A percentile compares a stretch with the other conserved stretches of the same genome.
Evolutionary conservation across 2,329 filamentous ascomycete genomes (phyloP).

Genomic region (Xylaria sp.): DNA sequence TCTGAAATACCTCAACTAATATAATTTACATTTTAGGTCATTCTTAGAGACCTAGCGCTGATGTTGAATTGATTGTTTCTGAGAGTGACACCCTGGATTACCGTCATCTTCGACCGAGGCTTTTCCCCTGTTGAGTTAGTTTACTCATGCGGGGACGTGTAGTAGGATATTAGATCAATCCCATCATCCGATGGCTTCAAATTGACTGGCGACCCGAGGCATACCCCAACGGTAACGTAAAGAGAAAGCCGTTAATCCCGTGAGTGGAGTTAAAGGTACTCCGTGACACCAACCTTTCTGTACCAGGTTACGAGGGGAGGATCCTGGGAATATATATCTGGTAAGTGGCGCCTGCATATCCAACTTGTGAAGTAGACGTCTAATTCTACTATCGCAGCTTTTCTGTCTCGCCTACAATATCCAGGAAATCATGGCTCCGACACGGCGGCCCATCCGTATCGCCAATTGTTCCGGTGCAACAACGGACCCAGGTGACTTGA

Average conservation of each 20-base stretch:
- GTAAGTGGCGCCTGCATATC: not conserved
- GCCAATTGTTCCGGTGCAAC: not conserved
- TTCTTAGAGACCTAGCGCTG: not conserved
- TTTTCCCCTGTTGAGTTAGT: not conserved
- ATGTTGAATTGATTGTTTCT: not conserved
- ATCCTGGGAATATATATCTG: not conserved
- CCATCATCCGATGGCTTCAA: not conserved
- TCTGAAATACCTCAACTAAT: not conserved
- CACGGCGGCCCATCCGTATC: conserved; percentile 43
- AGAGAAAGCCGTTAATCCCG: too few relatives aligned
- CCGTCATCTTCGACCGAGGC: conserved; percentile 2
- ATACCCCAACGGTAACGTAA: too few relatives aligned
- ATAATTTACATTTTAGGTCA: not conserved
- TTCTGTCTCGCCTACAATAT: not conserved
- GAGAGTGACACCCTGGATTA: not conserved
- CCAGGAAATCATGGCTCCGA: conserved; percentile 19
- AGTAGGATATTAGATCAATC: not conserved
- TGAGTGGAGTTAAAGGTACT: too few relatives aligned
- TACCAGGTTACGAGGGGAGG: too few relatives aligned
- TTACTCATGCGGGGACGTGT: not conserved
- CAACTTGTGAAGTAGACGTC: not conserved
- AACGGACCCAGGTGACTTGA: not conserved
- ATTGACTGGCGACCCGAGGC: too few relatives aligned
- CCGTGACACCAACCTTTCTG: too few relatives aligned
- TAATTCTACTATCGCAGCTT: not conserved